Conservation (phyloP, 2,329 filamentous ascomycete species). For the Zymoseptoria pseudotritici region DNA sequence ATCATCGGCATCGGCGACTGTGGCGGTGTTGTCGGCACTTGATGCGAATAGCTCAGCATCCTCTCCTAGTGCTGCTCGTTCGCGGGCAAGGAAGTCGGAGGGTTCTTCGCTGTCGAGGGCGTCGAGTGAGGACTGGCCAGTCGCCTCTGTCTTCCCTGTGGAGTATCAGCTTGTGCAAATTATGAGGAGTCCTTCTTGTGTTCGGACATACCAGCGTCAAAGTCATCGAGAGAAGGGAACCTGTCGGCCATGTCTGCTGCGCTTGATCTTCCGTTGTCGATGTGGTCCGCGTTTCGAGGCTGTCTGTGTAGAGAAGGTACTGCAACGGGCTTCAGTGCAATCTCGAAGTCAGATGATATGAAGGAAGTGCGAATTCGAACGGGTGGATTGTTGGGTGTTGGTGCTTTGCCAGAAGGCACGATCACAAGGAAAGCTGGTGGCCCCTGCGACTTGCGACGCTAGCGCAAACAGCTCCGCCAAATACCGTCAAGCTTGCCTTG, state of each 20-base stretch:
- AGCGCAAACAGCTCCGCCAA: background rate
- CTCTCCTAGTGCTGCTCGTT: slow-evolving; percentile 83
- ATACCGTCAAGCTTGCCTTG: background rate
- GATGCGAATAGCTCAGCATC: slow-evolving; percentile 87
- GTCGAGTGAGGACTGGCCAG: slow-evolving; percentile 43
- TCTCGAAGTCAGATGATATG: background rate
- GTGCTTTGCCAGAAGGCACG: background rate
- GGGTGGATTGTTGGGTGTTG: background rate
- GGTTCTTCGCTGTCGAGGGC: slow-evolving; percentile 52
- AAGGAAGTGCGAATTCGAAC: background rate
- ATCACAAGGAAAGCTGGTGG: background rate
- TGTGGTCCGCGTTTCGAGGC: background rate
- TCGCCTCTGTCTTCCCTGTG: slow-evolving; percentile 64
- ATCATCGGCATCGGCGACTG: slow-evolving; percentile 56
- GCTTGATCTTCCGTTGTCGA: background rate
- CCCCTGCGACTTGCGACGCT: background rate
- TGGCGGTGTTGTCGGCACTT: slow-evolving; percentile 59
- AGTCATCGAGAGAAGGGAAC: slow-evolving; percentile 47
- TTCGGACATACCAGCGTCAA: slow-evolving; percentile 40
- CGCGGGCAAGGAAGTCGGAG: slow-evolving; percentile 83
- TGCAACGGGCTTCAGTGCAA: background rate
- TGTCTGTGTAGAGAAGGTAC: background rate
- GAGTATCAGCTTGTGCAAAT: slow-evolving; percentile 9
- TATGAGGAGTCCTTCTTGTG: slow-evolving; percentile 13
- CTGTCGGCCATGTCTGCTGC: slow-evolving; percentile 40